A percentile compares a stretch with the other conserved stretches of the same genome.
Conservation (phyloP, 2,329 filamentous ascomycete species). For the Talaromyces sp. region DNA sequence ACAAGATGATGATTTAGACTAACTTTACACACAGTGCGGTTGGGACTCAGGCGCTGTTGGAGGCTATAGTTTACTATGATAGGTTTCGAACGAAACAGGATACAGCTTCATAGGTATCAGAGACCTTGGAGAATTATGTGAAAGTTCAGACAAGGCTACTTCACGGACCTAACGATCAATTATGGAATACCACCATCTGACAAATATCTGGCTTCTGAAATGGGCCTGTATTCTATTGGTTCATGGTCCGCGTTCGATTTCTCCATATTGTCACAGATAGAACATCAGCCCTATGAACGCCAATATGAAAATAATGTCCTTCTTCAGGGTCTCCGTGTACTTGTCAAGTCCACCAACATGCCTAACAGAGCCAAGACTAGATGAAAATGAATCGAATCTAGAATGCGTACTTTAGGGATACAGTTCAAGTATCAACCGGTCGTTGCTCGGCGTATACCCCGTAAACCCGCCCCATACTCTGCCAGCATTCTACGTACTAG, state of each 20-base stretch:
- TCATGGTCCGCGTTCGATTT: background rate
- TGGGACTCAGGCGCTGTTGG: background rate
- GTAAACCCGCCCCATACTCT: background rate
- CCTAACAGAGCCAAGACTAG: background rate
- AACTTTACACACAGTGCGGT: background rate
- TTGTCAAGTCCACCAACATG: background rate
- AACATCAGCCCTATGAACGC: background rate
- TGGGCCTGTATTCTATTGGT: too few species aligned
- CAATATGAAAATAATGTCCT: background rate
- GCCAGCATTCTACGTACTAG: background rate
- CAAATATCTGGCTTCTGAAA: too few species aligned
- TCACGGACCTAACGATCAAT: background rate
- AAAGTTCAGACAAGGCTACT: too few species aligned
- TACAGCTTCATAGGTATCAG: background rate
- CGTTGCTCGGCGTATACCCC: background rate
- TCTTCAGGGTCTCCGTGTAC: background rate
- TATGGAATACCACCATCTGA: background rate
- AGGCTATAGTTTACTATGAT: background rate
- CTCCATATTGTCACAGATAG: background rate
- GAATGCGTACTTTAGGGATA: background rate
- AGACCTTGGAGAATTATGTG: too few species aligned
- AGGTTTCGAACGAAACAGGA: background rate
- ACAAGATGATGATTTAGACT: background rate
- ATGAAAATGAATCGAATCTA: too few species aligned
- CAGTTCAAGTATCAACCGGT: constrained; percentile 17